Evolutionary conservation across 768 basidiomycete genomes (phyloP), one percentile per base, ranked within the genome.

Genomic region (Suillus luteus): DNA sequence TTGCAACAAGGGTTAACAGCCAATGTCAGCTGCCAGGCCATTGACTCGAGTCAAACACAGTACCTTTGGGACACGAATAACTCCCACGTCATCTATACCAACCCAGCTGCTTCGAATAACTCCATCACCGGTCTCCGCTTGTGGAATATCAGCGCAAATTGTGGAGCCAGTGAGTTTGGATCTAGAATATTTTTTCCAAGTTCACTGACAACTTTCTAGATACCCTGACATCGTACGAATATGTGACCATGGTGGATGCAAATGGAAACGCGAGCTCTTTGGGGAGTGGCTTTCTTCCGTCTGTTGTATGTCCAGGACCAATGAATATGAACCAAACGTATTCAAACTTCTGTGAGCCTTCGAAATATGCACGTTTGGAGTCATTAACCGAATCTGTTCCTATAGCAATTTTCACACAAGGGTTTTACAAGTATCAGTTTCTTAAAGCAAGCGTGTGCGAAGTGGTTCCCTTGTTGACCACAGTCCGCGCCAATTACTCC

Each of bases 251-350:
- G 19, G 15, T 48, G 11, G 61, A 59, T 58, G 40, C 57, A 40
- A 59, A n/a, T 43, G 54, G 24, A 27, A 27, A 40, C 6, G 3
- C 35, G 4, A 40, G 24, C 12, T 12, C 17, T 8, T 44, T 19
- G 31, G 62, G 62, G 43, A 64, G 17, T 19, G 63, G 55, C 14
- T 22, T 66, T 31, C 40, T 66, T 19, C 43, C 60, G 9, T 64
- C 65, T 38, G 27, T 68, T n/a, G 55, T 66, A 7, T 68, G 65
- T n/a, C 67, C 61, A 19, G 63, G 41, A 15, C 55, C 62, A 24
- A 11, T 57, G 11, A 15, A 33, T 22, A 14, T 41, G 27, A 40
- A 59, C 6, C 19, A 63, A 17, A 27, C 44, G 17, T 64, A 40
- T 33, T 22, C 55, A 19, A 41, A 11, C 12, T 64, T 66, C n/a